These are phyloP conservation scores for Lasiosphaeria hispida DNA, from an alignment of 495 filamentous ascomycete species.

Conservation along the genomic window DNA sequence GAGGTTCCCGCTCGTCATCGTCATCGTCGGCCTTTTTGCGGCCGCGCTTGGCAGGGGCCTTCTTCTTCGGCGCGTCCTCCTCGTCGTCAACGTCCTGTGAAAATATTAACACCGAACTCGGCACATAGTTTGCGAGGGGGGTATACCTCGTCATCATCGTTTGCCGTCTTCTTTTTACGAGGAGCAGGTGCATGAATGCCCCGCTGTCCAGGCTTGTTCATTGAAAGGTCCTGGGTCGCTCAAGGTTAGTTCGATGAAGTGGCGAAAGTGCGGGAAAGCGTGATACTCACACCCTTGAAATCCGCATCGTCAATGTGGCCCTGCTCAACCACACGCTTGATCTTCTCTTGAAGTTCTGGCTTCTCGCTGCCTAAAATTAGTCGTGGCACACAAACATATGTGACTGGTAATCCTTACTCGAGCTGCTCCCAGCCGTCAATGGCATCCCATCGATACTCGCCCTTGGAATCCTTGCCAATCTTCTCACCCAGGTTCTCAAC, in stretches of 20 bases:
- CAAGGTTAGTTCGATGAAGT: conserved; percentile 18
- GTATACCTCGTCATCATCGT: conserved; percentile 28
- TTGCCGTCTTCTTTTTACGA: conserved; percentile 42
- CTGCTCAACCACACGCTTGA: conserved; percentile 58
- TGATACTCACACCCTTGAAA: conserved; percentile 68
- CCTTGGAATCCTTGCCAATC: conserved; percentile 32
- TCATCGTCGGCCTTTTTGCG: conserved; percentile 35
- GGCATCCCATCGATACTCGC: conserved; percentile 40
- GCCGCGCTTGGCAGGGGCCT: conserved; percentile 34
- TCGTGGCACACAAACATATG: neutral
- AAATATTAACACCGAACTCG: conserved; percentile 1
- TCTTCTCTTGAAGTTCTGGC: conserved; percentile 58
- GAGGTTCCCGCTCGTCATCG: conserved; percentile 27
- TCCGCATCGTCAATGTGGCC: conserved; percentile 76
- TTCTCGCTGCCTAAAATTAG: conserved; percentile 27
- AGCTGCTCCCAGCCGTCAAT: conserved; percentile 76
- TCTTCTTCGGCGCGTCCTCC: conserved; percentile 33
- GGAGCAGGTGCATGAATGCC: conserved; percentile 53
- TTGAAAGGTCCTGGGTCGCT: conserved; percentile 57
- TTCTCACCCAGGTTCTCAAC: conserved; percentile 54
- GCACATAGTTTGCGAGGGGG: neutral
- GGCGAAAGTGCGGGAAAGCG: neutral
- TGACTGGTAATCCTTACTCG: conserved; percentile 30
- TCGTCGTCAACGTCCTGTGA: conserved; percentile 29
- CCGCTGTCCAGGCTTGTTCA: conserved; percentile 62